Evolutionary conservation across 192 early-diverging fungal species (phyloP), one percentile per base, ranked within the genome.

Genomic region (Coemansia sp.): DNA sequence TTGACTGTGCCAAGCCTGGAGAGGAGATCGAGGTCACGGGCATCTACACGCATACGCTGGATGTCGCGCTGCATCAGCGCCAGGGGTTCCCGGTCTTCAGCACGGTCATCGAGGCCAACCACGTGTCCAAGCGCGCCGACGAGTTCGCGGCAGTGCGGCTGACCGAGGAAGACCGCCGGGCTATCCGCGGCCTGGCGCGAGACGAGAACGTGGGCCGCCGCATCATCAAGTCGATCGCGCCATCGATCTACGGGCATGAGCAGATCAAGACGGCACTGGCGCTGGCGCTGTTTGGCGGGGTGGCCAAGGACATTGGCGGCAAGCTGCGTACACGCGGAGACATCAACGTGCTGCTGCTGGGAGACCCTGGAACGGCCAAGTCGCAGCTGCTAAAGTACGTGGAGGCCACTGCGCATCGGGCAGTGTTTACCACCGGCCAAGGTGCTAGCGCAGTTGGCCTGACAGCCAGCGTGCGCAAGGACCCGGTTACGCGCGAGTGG

Each of bases 201-300:
- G 94, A 98, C 69, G 82, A 85, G 26, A 57, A 72, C 42, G 89
- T 98, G 42, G 85, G 90, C 30, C 74, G 84, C 61, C 85, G 90
- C 82, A 91, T 98, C 49, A 86, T 96, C 59, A 89, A 90, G 72
- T 89, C 87, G 49, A 94, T 98, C 47, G 96, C 96, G 8, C 96
- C 96, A 16, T 98, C 96, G n/a, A 98, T 98, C 65, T 96, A 91
- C 80, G 96, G 96, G 23, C 96, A 98, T 67, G 93, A 96, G 46
- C 89, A 96, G 66, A 94, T 98, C 72, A 96, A 96, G 59, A 90
- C 92, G 2, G 93, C 91, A 6, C 78, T 98, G 68, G 91, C 94
- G 2, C 72, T 98, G 21, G 84, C 92, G 19, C 83, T 98, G 81
- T 98, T 98, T 83, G 91, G 96, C 56, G 96, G 96, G 57, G 92